Evolutionary conservation across 2,329 filamentous ascomycete species (phyloP).

Genomic region (Paraconiothyrium sp.): DNA sequence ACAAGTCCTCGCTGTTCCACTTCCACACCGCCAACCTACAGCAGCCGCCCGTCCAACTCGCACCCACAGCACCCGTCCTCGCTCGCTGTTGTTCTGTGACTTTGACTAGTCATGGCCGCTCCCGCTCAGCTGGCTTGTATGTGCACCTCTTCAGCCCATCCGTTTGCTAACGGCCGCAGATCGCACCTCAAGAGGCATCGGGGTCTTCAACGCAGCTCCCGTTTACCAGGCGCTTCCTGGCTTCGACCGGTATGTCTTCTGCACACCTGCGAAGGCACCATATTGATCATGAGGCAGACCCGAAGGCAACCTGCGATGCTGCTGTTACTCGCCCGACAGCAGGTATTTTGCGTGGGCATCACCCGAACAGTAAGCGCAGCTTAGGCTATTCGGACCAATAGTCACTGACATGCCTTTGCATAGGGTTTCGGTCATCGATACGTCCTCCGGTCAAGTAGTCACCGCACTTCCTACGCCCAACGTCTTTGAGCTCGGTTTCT

Average conservation of each 20-base stretch:
- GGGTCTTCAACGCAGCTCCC: conserved; percentile 89
- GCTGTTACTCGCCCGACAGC: conserved; percentile 93
- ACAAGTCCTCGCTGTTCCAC: conserved; percentile 39
- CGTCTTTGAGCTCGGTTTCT: conserved; percentile 95
- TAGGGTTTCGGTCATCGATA: conserved; percentile 84
- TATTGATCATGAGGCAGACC: conserved; percentile 64
- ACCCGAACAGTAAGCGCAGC: conserved; percentile 69
- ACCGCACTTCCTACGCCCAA: conserved; percentile 80
- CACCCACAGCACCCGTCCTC: conserved; percentile 42
- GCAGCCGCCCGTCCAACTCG: conserved; percentile 28
- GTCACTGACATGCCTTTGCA: conserved; percentile 18
- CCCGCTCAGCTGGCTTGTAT: conserved; percentile 91
- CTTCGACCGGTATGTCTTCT: conserved; percentile 66
- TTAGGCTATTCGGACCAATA: not conserved
- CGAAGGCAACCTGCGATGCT: conserved; percentile 94
- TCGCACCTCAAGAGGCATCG: conserved; percentile 96
- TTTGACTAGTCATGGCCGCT: conserved; percentile 93
- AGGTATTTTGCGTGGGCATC: conserved; percentile 96
- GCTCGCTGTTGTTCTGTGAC: conserved; percentile 68
- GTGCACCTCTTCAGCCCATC: conserved; percentile 37
- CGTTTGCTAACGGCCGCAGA: conserved; percentile 54
- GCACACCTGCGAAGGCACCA: conserved; percentile 8
- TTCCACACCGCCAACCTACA: conserved; percentile 37
- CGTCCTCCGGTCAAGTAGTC: conserved; percentile 77
- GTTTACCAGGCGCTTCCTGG: conserved; percentile 85